Base-by-base conservation (phyloP, 2,329 filamentous ascomycete genomes). In the Calonectria naviculata region DNA sequence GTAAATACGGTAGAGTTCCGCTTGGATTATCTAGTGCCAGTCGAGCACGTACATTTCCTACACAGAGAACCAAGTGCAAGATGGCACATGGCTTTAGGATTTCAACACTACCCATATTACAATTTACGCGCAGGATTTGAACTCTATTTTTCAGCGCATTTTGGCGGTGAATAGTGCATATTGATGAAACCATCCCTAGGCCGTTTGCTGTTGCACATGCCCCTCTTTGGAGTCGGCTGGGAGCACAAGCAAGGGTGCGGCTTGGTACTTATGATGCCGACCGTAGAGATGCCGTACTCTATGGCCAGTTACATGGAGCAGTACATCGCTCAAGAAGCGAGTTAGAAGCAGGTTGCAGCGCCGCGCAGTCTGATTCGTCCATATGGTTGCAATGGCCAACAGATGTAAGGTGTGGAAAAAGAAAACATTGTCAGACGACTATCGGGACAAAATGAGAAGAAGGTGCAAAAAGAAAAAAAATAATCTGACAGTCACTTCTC, bases 101-200 rank as follows among this genome's bases (percentile, higher is more conserved):
- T 24, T 58, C n/a, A 38, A 38, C 52, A 21, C 52, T 5, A 15
- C 21, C n/a, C 21, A 36, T 7, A 7, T 13, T 8, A 17, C 52
- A 28, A 15, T 28, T 24, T 46, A n/a, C 19, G 24, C 24, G 42
- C 42, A 46, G 13, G 12, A 12, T 38, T 26, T 24, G 4, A 19
- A 24, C 4, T 26, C 31, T 26, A 6, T 1, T 24, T 36, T 47
- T 9, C 21, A 58, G 13, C 10, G 21, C 17, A 26, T 38, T 38
- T 38, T 58, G 52, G 52, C 52, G 52, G 52, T 58, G 52, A 58
- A 58, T 38, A 58, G 34, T 26, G 34, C 52, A 58, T 58, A 28
- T 24, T 28, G 52, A 58, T 58, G 52, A 58, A 58, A 58, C 52
- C 36, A 28, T 7, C 52, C 52, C 52, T 58, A 24, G 52, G 13